Evolutionary conservation across 768 basidiomycete genomes (phyloP), one percentile per base, ranked within the genome.

Genomic region (Dioszegia hungarica): DNA sequence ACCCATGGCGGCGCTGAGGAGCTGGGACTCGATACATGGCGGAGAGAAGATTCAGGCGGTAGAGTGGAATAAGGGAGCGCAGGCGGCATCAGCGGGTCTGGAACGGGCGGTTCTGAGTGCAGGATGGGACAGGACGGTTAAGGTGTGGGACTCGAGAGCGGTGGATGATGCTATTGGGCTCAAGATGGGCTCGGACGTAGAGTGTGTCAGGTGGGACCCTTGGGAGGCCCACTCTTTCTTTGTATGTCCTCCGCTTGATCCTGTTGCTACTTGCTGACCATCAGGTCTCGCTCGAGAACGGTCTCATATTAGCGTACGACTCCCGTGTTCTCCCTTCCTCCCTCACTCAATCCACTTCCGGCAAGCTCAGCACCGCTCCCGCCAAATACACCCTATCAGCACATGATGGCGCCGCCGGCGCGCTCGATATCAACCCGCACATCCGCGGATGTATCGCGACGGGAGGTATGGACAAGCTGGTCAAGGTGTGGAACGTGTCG

Each of bases 41-140:
- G 88, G 85, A 72, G 92, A 95, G 76, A 97, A 94, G 79, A 89
- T 99, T 22, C 93, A 97, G 77, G 85, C 89, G 2, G 90, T 99
- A 8, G 87, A 92, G 67, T 99, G 95, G 95, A 95, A 95, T 74
- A 82, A 84, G 29, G 37, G 49, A 20, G 36, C 49, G 5, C 36
- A 38, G 20, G 81, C 82, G 17, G 45, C 59, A 4, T 59, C 56
- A 14, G 64, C 58, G 10, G 68, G 62, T 52, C 87, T 95, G 61
- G 89, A 93, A 19, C 88, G 86, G 9, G 90, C 95, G 25, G 79
- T 99, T 34, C 79, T 99, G 54, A 93, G 90, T 10, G 95, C 94
- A 20, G 88, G 90, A 58, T 97, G 90, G 70, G 95, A 97, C 78
- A 84, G 92, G 34, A 93, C 89, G 0, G 90, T 98, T n/a, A 81